Conservation (phyloP, 306 rosid genomes). For the Morella rubra region DNA sequence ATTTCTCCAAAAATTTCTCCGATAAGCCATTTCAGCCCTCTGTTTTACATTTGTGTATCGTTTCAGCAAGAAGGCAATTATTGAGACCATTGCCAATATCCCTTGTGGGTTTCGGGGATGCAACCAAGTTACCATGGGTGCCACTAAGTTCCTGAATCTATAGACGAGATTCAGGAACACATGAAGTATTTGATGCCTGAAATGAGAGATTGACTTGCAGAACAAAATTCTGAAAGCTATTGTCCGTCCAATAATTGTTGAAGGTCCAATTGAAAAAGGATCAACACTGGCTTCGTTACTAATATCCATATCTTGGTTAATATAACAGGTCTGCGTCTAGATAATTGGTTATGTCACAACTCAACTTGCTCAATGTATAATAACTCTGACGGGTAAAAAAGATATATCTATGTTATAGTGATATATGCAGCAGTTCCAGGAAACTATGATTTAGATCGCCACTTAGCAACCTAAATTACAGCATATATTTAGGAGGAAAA, state of each 20-base stretch:
- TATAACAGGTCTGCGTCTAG: neutral
- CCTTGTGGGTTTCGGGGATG: conserved; percentile 95
- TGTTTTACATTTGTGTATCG: conserved; percentile 75
- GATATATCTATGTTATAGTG: neutral
- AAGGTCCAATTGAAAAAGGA: conserved; percentile 85
- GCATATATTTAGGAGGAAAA: neutral
- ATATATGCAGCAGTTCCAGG: conserved; percentile 14
- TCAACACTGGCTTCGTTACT: conserved; percentile 87
- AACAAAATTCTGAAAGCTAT: conserved; percentile 80
- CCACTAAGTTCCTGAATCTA: conserved; percentile 47
- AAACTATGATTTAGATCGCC: neutral
- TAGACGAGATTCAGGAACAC: conserved; percentile 40
- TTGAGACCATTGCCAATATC: conserved; percentile 82
- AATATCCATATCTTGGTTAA: conserved; percentile 62
- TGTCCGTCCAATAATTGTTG: conserved; percentile 72
- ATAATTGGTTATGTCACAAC: conserved; percentile 11
- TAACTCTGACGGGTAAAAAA: neutral
- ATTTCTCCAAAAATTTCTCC: conserved; percentile 94
- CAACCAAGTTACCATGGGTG: conserved; percentile 64
- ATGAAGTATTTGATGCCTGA: conserved; percentile 55
- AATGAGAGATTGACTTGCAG: conserved; percentile 72
- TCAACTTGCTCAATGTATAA: conserved; percentile 7
- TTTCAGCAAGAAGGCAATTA: conserved; percentile 77
- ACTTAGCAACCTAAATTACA: neutral
- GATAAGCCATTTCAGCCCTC: conserved; percentile 85